These are phyloP conservation scores for Nakazawaea wickerhamii DNA, from an alignment of 805 yeast species.

Conservation along the genomic window DNA sequence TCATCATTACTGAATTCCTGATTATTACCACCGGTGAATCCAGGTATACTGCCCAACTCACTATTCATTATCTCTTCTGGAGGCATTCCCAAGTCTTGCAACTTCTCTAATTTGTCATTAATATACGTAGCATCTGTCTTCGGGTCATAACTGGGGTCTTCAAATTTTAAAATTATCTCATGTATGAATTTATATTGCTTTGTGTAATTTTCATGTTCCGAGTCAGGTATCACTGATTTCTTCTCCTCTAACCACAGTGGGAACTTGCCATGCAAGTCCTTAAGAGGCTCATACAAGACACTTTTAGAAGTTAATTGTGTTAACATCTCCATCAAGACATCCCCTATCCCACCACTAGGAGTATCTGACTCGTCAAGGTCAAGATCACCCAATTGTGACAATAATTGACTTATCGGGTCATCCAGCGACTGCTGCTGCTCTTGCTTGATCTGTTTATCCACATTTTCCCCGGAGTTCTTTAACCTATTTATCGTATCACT, in stretches of 20 bases:
- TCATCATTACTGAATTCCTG: conserved; percentile 35
- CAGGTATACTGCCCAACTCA: conserved; percentile 39
- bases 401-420: conserved; percentile 56
- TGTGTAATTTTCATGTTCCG: conserved; percentile 48
- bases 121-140: conserved; percentile 43
- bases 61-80: conserved; percentile 60
- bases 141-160: conserved; percentile 57
- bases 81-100: conserved; percentile 75
- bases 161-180: conserved; percentile 62
- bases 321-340: conserved; percentile 65
- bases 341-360: conserved; percentile 39
- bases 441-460: conserved; percentile 50
- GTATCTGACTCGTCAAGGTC: conserved; percentile 28
- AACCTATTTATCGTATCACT: conserved; percentile 75
- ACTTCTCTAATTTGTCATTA: conserved; percentile 53
- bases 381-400: conserved; percentile 54
- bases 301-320: conserved; percentile 81
- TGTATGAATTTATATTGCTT: conserved; percentile 58
- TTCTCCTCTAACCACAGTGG: conserved; percentile 64
- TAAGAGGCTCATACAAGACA: conserved; percentile 82
- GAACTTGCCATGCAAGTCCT: conserved; percentile 69
- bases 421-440: conserved; percentile 32
- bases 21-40: conserved; percentile 34
- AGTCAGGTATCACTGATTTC: conserved; percentile 35
- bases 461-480: conserved; percentile 66